Percentiles rank a stretch among this genome's conserved stretches.
phyloP scores from a whole-genome alignment of 306 rosid species.

The Prunus padus region DNA sequence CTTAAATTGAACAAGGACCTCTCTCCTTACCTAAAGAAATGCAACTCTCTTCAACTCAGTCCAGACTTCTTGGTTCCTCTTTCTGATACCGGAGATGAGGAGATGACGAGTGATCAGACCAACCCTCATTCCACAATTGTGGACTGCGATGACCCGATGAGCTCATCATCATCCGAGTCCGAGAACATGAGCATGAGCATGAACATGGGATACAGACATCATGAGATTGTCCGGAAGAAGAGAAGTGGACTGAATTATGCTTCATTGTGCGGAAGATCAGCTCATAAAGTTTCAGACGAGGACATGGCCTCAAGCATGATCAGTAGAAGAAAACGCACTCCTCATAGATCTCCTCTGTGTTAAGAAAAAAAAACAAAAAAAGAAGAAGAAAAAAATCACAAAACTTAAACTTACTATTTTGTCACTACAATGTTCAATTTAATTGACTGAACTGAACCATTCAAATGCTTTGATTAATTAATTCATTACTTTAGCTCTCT shows the following conservation, averaged over 20 bases:
- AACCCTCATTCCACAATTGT: slow-evolving; percentile 60
- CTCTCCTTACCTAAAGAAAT: slow-evolving; percentile 60
- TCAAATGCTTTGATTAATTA: slow-evolving; percentile 41
- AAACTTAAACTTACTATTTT: slow-evolving; percentile 1
- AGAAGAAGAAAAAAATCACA: background rate
- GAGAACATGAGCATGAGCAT: slow-evolving; percentile 47
- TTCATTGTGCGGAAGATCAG: slow-evolving; percentile 45
- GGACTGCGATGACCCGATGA: slow-evolving; percentile 73
- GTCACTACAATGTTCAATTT: slow-evolving; percentile 17
- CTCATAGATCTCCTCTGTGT: slow-evolving; percentile 93
- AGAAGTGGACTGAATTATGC: slow-evolving; percentile 68
- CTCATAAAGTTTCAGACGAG: slow-evolving; percentile 56
- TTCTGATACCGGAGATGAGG: slow-evolving; percentile 75
- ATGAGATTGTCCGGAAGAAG: slow-evolving; percentile 66
- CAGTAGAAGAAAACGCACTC: slow-evolving; percentile 92
- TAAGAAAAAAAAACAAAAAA: slow-evolving; percentile 17
- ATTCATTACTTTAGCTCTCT: slow-evolving; percentile 23
- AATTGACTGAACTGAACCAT: slow-evolving; percentile 51
- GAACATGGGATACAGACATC: slow-evolving; percentile 43
- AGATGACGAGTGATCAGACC: slow-evolving; percentile 54
- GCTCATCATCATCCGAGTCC: slow-evolving; percentile 65
- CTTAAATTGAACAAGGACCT: slow-evolving; percentile 69
- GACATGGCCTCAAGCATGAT: slow-evolving; percentile 74
- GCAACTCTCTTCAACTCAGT: slow-evolving; percentile 65
- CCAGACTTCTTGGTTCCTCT: slow-evolving; percentile 81